phyloP scores from a whole-genome alignment of 2,329 filamentous ascomycete genomes.

The Aulographum hederae region DNA sequence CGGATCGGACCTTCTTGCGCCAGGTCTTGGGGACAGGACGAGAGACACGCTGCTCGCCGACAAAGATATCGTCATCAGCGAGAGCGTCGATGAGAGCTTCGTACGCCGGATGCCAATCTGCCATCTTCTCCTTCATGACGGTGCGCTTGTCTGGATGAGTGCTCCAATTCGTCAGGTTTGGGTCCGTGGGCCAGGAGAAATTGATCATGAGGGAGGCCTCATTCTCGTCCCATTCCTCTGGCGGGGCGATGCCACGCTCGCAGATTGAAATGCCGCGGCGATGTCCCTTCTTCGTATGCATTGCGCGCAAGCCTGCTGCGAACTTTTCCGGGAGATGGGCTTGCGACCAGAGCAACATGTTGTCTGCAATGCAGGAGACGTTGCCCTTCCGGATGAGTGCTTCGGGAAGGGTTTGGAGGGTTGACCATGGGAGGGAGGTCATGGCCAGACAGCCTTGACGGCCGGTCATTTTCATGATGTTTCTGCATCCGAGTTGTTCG shows the following conservation, averaged over 20 bases:
- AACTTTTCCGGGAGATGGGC: not conserved
- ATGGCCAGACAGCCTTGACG: not conserved
- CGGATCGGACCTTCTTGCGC: not conserved
- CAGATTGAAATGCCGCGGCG: constrained; percentile 4
- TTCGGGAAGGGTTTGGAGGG: not conserved
- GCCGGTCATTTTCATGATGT: not conserved
- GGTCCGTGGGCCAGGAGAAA: not conserved
- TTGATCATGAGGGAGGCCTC: constrained; percentile 5
- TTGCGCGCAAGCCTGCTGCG: not conserved
- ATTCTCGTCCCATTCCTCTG: constrained; percentile 6
- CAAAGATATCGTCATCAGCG: not conserved
- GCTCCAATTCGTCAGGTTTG: not conserved
- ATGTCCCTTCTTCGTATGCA: constrained; percentile 1
- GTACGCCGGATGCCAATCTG: not conserved
- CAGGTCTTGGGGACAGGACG: not conserved
- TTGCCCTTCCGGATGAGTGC: not conserved
- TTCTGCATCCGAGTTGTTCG: not conserved
- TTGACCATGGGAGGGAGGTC: not conserved
- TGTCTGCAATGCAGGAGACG: not conserved
- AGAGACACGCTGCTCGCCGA: not conserved
- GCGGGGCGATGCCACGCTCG: not conserved
- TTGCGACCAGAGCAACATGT: not conserved
- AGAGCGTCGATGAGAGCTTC: not conserved
- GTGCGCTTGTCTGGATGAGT: not conserved
- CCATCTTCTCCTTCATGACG: not conserved